Evolutionary conservation across 495 filamentous ascomycete species (phyloP), one percentile per base, ranked within the genome.

Genomic region (Eremomyces bilateralis): DNA sequence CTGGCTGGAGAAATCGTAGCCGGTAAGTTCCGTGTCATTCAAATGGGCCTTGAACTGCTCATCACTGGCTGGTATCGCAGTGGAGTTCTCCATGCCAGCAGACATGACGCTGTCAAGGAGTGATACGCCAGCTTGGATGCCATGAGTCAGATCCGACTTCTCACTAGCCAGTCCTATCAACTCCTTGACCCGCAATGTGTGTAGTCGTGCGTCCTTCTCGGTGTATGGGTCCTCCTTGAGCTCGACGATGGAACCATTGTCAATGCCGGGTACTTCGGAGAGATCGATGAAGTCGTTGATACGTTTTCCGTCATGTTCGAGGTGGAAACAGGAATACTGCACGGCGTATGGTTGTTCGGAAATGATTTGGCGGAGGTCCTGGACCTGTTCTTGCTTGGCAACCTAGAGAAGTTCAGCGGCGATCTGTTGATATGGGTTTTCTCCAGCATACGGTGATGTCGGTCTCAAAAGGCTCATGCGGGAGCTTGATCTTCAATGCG

Each of bases 321-420:
- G 71, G 56, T 95, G 90, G 64, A 99, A 99, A 61, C 90, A 99
- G 27, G 90, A 85, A 60, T 95, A 94, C 56, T 92, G 83, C 56
- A 92, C 76, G 34, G 83, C 84, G 34, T 73, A 65, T n/a, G 90
- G 90, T 31, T 77, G 63, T 54, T 99, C 90, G 53, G 93, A 76
- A 49, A 99, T 76, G 20, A 88, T 88, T 58, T 94, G 85, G 39
- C 90, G 79, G 44, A 99, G 71, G 62, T 99, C 90, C 56, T 99
- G 90, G 31, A 95, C 73, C 51, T 93, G 84, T 53, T 95, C 90
- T 62, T 91, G 74, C 37, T 75, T 73, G 4, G 82, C 88, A 15
- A 94, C 78, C 80, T 90, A 47, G 11, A 19, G 15, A 10, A 31
- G 38, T 28, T 27, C 0, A 24, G 12, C 28, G 36, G 25, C 8